Conservation (phyloP, 2,329 filamentous ascomycete species). For the Aspergillus fumigatus region DNA sequence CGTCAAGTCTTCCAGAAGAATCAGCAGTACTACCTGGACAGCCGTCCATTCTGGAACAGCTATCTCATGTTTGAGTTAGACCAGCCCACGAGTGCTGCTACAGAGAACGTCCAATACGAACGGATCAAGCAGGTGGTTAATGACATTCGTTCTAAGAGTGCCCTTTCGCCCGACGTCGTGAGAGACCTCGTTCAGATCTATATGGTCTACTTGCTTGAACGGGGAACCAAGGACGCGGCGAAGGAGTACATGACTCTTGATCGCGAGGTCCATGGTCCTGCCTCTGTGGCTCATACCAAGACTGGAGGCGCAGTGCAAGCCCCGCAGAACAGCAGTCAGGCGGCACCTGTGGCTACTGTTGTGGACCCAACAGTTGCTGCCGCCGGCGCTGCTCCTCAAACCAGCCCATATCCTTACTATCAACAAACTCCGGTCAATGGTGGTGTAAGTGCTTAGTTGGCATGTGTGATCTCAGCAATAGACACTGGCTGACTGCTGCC, state of each 20-base stretch:
- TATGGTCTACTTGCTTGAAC: constrained; percentile 76
- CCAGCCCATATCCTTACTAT: constrained; percentile 28
- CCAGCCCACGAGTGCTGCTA: constrained; percentile 65
- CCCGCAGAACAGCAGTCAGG: constrained; percentile 16
- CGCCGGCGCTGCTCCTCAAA: constrained; percentile 12
- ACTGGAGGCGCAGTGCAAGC: constrained; percentile 24
- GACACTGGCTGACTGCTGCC: neutral
- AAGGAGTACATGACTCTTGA: constrained; percentile 82
- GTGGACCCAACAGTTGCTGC: neutral
- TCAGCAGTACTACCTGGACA: constrained; percentile 77
- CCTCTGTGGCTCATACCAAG: constrained; percentile 34
- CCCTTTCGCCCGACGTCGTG: constrained; percentile 62
- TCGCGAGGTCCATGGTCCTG: constrained; percentile 72
- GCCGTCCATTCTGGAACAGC: constrained; percentile 80
- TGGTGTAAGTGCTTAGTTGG: constrained; percentile 11
- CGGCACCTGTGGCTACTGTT: constrained; percentile 12
- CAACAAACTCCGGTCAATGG: constrained; percentile 29
- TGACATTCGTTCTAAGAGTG: constrained; percentile 68
- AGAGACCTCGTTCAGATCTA: constrained; percentile 74
- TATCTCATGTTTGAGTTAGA: constrained; percentile 87
- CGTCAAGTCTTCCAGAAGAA: constrained; percentile 80
- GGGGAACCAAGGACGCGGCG: constrained; percentile 76
- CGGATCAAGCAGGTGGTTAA: constrained; percentile 78
- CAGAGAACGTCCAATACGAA: constrained; percentile 61
- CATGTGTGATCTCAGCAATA: neutral